A percentile compares a stretch with the other conserved stretches of the same genome.
phyloP scores from a whole-genome alignment of 2,329 filamentous ascomycete species.

The Sporothrix protearum region DNA sequence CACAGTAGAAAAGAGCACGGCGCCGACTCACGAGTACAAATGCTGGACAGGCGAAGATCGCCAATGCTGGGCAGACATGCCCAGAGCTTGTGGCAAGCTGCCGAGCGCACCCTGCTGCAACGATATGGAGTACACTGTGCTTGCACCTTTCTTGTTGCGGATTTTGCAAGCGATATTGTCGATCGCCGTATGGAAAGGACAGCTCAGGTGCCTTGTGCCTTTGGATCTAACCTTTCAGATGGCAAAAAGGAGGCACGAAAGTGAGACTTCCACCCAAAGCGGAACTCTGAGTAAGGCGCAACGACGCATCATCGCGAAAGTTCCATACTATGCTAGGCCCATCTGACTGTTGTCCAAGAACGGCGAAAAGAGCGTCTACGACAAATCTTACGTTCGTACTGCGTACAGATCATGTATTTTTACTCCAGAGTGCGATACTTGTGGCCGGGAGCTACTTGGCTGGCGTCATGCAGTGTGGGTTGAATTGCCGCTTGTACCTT shows the following conservation, averaged over 20 bases:
- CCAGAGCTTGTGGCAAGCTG: neutral
- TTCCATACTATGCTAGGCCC: neutral
- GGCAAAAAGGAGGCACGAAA: neutral
- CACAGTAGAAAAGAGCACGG: neutral
- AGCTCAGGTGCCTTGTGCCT: neutral
- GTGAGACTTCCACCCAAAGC: constrained; percentile 9
- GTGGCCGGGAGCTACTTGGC: constrained; percentile 4
- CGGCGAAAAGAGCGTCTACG: no score
- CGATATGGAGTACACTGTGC: neutral
- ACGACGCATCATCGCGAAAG: neutral
- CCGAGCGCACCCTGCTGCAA: neutral
- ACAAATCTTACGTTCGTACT: no score
- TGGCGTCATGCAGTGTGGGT: constrained; percentile 11
- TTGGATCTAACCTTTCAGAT: neutral
- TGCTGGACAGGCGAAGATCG: neutral
- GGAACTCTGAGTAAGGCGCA: neutral
- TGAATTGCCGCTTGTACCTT: constrained; percentile 24
- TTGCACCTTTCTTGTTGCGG: neutral
- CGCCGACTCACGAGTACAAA: neutral
- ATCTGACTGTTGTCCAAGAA: neutral
- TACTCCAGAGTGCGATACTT: neutral
- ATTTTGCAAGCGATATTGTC: neutral
- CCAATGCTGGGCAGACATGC: neutral
- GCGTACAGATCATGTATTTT: neutral
- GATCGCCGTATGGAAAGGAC: neutral